Percentiles rank a stretch among this genome's conserved stretches.
Conservation (phyloP, 768 basidiomycete species). For the Macrolepiota fuliginosa region DNA sequence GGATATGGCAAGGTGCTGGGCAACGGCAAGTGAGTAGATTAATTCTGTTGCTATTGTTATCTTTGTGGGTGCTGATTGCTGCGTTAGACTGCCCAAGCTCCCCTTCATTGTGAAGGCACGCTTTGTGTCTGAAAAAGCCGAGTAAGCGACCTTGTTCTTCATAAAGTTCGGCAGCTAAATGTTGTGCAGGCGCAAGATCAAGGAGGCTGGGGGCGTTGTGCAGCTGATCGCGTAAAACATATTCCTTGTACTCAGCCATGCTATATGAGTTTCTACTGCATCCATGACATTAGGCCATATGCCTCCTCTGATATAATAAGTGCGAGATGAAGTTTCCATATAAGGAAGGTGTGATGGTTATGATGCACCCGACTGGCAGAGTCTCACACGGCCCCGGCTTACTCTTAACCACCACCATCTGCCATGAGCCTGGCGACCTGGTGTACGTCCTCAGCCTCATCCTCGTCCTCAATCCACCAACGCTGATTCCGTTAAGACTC, state of each 20-base stretch:
- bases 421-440: constrained; percentile 33
- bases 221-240: constrained; percentile 77
- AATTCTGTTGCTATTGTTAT: background rate
- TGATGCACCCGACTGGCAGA: constrained; percentile 8
- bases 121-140: constrained; percentile 85
- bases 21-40: constrained; percentile 74
- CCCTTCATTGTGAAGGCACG: constrained; percentile 99
- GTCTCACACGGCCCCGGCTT: constrained; percentile 15
- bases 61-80: background rate
- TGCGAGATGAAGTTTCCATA: constrained; percentile 8
- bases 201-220: constrained; percentile 93
- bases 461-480: background rate
- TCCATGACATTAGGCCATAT: background rate
- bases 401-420: constrained; percentile 7
- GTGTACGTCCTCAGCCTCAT: constrained; percentile 28
- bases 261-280: constrained; percentile 22
- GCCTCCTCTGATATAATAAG: background rate
- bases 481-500: constrained; percentile 29
- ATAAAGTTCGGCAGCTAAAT: constrained; percentile 3
- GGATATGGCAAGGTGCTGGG: constrained; percentile 95
- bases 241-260: constrained; percentile 22
- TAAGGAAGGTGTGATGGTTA: constrained; percentile 3
- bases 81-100: constrained; percentile 70
- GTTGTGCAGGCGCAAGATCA: constrained; percentile 63
- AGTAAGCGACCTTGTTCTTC: constrained; percentile 42